These are phyloP conservation scores for Prorocentrum cordatum DNA, from an alignment of 169 alveolate species.

Conservation along the genomic window DNA sequence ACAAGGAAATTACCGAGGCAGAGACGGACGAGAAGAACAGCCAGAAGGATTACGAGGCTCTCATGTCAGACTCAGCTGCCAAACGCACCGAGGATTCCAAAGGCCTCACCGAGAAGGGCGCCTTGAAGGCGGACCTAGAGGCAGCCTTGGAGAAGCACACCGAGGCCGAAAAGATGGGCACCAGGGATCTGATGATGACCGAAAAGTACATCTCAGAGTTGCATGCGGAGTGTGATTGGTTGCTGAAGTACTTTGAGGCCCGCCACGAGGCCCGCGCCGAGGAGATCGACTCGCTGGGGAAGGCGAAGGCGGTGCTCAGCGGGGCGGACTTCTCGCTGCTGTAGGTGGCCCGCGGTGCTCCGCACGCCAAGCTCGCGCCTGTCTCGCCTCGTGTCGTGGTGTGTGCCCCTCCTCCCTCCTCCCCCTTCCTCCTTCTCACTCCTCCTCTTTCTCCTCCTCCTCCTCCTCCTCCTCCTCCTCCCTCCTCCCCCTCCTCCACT, in stretches of 20 bases:
- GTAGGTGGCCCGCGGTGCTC: too few species aligned
- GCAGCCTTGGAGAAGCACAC: constrained; percentile 10
- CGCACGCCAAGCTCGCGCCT: too few species aligned
- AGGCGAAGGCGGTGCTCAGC: not conserved
- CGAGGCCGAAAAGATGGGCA: not conserved
- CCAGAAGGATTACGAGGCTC: not conserved
- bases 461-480: too few species aligned
- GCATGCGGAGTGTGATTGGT: not conserved
- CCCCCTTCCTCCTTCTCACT: too few species aligned
- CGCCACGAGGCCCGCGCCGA: not conserved
- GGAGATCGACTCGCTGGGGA: not conserved
- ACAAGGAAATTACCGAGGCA: not conserved
- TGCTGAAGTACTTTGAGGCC: not conserved
- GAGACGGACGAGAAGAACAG: not conserved
- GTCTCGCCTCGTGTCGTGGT: too few species aligned
- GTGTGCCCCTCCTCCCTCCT: too few species aligned
- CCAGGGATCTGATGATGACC: not conserved
- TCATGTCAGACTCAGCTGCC: not conserved
- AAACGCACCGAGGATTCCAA: not conserved
- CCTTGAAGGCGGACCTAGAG: not conserved
- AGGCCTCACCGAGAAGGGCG: not conserved
- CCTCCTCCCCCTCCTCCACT: too few species aligned
- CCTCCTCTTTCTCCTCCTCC: too few species aligned
- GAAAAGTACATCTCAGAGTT: not conserved
- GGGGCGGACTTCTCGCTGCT: not conserved